phyloP scores from a whole-genome alignment of 768 basidiomycete species.

The Aureoboletus auriporus region DNA sequence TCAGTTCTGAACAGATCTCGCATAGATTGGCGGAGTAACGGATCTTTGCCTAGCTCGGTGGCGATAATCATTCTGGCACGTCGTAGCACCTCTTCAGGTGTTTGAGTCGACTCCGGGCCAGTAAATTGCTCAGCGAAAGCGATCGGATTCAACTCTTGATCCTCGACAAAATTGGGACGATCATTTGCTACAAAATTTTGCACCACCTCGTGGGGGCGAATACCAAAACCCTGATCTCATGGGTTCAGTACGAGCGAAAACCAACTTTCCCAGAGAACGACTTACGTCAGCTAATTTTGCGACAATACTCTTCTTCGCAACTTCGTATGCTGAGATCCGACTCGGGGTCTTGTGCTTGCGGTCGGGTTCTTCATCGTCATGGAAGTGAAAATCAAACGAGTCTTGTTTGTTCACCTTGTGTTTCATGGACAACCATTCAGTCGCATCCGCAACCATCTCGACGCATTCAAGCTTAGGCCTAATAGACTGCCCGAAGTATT shows the following conservation, averaged over 20 bases:
- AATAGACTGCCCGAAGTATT: conserved; percentile 73
- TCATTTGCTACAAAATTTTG: conserved; percentile 67
- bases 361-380: conserved; percentile 57
- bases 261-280: not conserved
- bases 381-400: conserved; percentile 59
- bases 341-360: conserved; percentile 80
- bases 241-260: not conserved
- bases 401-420: conserved; percentile 73
- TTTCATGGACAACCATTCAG: conserved; percentile 87
- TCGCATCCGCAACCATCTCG: conserved; percentile 86
- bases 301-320: conserved; percentile 75
- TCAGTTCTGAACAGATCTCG: conserved; percentile 71
- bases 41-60: conserved; percentile 92
- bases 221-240: conserved; percentile 71
- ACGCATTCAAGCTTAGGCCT: conserved; percentile 68
- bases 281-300: conserved; percentile 77
- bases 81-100: conserved; percentile 64
- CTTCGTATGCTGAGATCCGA: conserved; percentile 78
- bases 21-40: conserved; percentile 74
- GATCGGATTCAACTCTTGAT: conserved; percentile 75
- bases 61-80: conserved; percentile 80
- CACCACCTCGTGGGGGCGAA: conserved; percentile 79
- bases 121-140: conserved; percentile 85
- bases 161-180: conserved; percentile 68
- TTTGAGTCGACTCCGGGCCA: conserved; percentile 60